Base-by-base conservation (phyloP, 495 filamentous ascomycete species). In the Alectoria sarmentosa region DNA sequence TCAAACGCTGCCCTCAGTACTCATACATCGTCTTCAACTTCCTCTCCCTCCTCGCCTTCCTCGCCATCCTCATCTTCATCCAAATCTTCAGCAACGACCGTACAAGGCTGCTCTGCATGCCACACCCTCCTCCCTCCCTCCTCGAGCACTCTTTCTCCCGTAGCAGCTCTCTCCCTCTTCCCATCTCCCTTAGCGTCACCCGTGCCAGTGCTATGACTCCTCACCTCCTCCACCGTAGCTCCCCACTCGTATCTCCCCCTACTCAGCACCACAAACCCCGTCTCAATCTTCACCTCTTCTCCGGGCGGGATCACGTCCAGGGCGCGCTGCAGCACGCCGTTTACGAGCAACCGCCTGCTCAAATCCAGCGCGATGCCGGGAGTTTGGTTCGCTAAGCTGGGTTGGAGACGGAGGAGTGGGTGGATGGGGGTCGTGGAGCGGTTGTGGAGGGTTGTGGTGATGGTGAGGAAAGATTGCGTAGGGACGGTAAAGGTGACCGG, bases 241-340 rank as follows among this genome's bases (percentile, higher is more conserved):
- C 82, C 83, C 59, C 96, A 80, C 73, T 96, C 91, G 71, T 91
- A 96, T 63, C 89, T 86, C 10, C 92, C 92, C 52, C 85, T 80
- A 61, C 89, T 90, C 39, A 96, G 81, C 19, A 86, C 83, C 42
- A 87, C 88, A 32, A 91, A 79, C 0, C 86, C 88, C 52, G 91
- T 77, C 13, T 76, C 75, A 11, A 89, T 76, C 67, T 82, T 78
- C 1, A 77, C 78, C 11, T 73, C 81, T 62, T 80, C 80, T 3
- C 83, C 82, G 0, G 83, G 81, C 10, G 73, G 72, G 2, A 96
- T 69, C 7, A 84, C 71, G 4, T 85, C 84, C 0, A 96, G 75
- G 1, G 82, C 79, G 64, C 88, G 87, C 74, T 97, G 92, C 60
- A 95, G 72, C 62, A 89, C 84, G 1, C 92, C 92, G 63, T 89